phyloP scores from a whole-genome alignment of 2,329 filamentous ascomycete genomes.

The Ophiosphaerella korrae region DNA sequence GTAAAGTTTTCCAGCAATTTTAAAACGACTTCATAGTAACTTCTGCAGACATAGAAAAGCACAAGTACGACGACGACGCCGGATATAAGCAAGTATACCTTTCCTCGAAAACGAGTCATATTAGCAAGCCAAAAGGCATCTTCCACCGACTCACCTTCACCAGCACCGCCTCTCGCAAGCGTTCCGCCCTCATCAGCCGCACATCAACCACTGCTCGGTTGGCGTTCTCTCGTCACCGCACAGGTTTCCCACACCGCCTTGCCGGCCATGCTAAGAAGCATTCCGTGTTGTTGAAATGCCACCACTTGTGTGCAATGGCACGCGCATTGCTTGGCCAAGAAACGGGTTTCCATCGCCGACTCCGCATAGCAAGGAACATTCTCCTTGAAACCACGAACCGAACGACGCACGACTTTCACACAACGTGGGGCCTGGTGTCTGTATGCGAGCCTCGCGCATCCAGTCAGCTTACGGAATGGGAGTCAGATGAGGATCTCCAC shows the following conservation, averaged over 20 bases:
- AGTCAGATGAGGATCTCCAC: background rate
- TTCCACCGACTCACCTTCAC: constrained; percentile 9
- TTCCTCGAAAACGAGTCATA: background rate
- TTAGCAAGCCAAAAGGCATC: background rate
- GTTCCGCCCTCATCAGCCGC: background rate
- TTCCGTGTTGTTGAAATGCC: background rate
- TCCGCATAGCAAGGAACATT: background rate
- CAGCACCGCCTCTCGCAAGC: background rate
- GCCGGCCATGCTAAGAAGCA: background rate
- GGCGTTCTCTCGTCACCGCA: background rate
- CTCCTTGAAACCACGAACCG: background rate
- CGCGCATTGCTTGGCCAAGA: background rate
- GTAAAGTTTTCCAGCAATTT: too few relatives aligned
- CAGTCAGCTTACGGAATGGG: too few relatives aligned
- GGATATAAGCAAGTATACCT: too few relatives aligned
- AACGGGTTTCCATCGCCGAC: background rate
- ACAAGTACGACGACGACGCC: too few relatives aligned
- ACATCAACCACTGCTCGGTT: background rate
- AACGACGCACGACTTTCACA: background rate
- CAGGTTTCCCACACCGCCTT: background rate
- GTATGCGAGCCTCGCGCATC: background rate
- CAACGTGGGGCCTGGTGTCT: background rate
- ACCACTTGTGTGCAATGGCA: background rate
- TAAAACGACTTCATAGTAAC: too few relatives aligned
- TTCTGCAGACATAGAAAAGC: too few relatives aligned